Conservation (phyloP, 2,329 filamentous ascomycete species). For the Escovopsis sp. region DNA sequence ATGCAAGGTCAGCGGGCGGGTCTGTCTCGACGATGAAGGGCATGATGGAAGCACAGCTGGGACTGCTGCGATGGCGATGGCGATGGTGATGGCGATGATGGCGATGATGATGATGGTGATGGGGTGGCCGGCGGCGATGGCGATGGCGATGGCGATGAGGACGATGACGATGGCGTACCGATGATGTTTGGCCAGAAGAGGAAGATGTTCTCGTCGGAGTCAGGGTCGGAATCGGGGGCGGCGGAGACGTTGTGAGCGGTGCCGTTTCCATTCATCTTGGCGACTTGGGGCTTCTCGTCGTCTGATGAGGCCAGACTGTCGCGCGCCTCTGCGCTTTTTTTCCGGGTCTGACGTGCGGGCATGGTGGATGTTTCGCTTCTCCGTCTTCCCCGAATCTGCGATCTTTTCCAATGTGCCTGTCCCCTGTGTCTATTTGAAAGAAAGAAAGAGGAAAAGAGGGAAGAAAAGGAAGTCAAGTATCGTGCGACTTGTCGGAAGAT, state of each 20-base stretch:
- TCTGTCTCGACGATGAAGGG: too few relatives aligned
- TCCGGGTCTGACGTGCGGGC: conserved; percentile 24
- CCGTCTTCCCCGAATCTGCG: too few relatives aligned
- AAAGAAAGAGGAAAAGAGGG: background rate
- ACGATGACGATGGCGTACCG: conserved; percentile 31
- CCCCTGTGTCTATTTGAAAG: too few relatives aligned
- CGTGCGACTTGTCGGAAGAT: too few relatives aligned
- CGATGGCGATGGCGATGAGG: too few relatives aligned
- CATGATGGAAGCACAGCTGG: background rate
- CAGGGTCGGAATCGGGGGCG: conserved; percentile 10
- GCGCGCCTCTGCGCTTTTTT: conserved; percentile 22
- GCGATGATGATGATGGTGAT: too few relatives aligned
- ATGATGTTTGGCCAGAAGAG: conserved; percentile 72
- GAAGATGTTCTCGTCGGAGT: conserved; percentile 57
- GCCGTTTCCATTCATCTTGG: conserved; percentile 29
- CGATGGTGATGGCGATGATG: too few relatives aligned
- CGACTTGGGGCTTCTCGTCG: conserved; percentile 14
- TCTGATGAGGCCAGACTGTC: conserved; percentile 16
- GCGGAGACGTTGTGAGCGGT: conserved; percentile 21
- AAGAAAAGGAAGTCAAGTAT: background rate
- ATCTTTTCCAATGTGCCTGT: too few relatives aligned
- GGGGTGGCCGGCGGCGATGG: too few relatives aligned
- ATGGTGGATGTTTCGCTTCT: conserved; percentile 13
- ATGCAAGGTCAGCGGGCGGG: background rate
- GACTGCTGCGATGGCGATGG: background rate